Evolutionary conservation across 2,329 filamentous ascomycete species (phyloP).

Genomic region (Zarea fungicola): DNA sequence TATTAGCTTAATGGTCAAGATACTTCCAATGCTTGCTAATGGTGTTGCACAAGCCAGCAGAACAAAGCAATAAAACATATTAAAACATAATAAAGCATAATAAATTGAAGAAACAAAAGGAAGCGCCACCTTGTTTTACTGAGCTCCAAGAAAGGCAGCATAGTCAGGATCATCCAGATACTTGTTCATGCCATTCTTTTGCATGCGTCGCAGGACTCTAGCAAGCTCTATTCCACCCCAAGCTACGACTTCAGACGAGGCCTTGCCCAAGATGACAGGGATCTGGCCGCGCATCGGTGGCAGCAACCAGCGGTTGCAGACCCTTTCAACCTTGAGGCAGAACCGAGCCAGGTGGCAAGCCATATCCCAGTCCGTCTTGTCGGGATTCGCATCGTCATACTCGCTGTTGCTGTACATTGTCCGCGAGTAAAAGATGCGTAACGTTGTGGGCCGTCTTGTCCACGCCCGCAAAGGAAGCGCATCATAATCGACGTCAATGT

Average conservation of each 20-base stretch:
- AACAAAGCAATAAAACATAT: too few species aligned
- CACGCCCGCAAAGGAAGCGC: not conserved
- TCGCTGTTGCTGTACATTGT: not conserved
- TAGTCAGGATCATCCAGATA: not conserved
- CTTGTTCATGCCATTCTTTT: too few species aligned
- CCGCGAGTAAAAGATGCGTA: constrained; percentile 8
- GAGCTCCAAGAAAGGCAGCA: not conserved
- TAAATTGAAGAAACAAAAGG: too few species aligned
- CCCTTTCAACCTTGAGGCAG: not conserved
- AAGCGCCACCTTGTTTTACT: not conserved
- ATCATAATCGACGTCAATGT: not conserved
- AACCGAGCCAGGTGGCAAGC: not conserved
- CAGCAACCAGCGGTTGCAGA: not conserved
- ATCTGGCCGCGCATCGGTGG: constrained; percentile 10
- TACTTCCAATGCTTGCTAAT: too few species aligned
- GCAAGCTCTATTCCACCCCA: constrained; percentile 9
- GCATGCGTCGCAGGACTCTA: not conserved
- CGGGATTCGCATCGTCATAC: not conserved
- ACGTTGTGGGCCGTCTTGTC: not conserved
- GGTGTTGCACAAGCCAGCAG: too few species aligned
- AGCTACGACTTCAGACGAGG: not conserved
- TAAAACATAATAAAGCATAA: too few species aligned
- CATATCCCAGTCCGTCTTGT: not conserved
- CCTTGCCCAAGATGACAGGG: not conserved
- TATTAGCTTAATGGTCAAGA: too few species aligned